Evolutionary conservation across 2,329 filamentous ascomycete species (phyloP).

Genomic region (Pseudocercospora musae): DNA sequence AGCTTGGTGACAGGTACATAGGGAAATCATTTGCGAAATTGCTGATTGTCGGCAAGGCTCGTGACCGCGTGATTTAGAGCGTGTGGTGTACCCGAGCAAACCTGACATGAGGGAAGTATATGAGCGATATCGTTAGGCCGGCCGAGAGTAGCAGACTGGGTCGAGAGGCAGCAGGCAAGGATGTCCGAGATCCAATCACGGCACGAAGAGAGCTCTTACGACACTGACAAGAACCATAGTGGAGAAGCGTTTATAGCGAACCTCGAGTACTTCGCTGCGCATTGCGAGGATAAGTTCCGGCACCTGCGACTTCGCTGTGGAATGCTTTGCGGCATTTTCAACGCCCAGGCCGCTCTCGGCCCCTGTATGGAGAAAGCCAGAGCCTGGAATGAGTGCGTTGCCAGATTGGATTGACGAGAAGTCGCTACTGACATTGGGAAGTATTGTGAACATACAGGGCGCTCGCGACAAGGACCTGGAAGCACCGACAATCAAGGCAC

Average conservation of each 20-base stretch:
- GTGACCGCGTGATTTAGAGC: background rate
- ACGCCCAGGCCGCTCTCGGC: background rate
- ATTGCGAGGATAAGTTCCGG: background rate
- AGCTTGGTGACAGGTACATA: background rate
- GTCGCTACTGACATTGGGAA: background rate
- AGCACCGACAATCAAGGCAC: background rate
- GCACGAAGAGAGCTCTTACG: background rate
- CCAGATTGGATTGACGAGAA: no score
- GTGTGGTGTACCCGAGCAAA: background rate
- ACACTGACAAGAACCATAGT: background rate
- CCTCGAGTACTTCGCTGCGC: constrained; percentile 1
- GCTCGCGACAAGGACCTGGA: background rate
- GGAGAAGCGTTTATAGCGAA: background rate
- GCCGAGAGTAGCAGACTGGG: background rate
- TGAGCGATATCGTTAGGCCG: background rate
- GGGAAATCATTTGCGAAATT: background rate
- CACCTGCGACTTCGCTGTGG: background rate
- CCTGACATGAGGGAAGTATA: background rate
- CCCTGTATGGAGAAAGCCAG: background rate
- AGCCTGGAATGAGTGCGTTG: background rate
- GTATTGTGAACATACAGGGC: background rate
- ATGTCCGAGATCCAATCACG: constrained; percentile 1
- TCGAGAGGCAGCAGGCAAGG: background rate
- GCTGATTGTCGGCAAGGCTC: background rate
- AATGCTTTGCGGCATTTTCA: background rate